Conservation (phyloP, 78 protist species). For the Thecamonas trahens region DNA sequence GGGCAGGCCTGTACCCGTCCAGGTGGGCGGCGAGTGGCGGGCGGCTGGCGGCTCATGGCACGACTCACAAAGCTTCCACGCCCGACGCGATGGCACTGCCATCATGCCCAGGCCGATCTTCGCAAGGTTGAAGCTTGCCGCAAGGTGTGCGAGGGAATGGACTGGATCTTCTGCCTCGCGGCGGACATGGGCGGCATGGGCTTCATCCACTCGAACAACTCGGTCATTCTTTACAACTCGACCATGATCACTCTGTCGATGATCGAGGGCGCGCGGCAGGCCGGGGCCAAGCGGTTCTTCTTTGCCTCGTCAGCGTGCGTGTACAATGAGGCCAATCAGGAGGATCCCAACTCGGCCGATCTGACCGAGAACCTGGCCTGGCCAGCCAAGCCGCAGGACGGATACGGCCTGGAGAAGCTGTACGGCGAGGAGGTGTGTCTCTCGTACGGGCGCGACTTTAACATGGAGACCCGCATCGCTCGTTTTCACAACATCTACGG, state of each 20-base stretch:
- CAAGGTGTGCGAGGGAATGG: slow-evolving; percentile 45
- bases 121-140: slow-evolving; percentile 35
- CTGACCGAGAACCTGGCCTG: slow-evolving; percentile 72
- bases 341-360: slow-evolving; percentile 20
- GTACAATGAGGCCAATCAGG: slow-evolving; percentile 69
- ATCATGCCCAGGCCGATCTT: slow-evolving; percentile 54
- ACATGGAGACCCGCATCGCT: slow-evolving; percentile 40
- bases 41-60: no score
- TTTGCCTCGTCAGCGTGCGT: slow-evolving; percentile 77
- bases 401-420: slow-evolving; percentile 82
- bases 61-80: no score
- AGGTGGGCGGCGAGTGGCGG: no score
- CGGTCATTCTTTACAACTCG: slow-evolving; percentile 59
- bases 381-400: slow-evolving; percentile 83
- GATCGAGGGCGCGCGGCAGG: slow-evolving; percentile 59
- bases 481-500: slow-evolving; percentile 89
- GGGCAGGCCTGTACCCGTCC: no score
- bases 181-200: slow-evolving; percentile 88
- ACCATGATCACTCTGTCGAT: slow-evolving; percentile 60
- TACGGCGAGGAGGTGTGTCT: slow-evolving; percentile 56
- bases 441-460: slow-evolving; percentile 52
- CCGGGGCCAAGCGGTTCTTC: slow-evolving; percentile 34
- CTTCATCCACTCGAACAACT: slow-evolving; percentile 71
- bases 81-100: no score
- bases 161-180: slow-evolving; percentile 63